Evolutionary conservation across 331 rosid genomes (phyloP).

Genomic region (Quercus phellos): DNA sequence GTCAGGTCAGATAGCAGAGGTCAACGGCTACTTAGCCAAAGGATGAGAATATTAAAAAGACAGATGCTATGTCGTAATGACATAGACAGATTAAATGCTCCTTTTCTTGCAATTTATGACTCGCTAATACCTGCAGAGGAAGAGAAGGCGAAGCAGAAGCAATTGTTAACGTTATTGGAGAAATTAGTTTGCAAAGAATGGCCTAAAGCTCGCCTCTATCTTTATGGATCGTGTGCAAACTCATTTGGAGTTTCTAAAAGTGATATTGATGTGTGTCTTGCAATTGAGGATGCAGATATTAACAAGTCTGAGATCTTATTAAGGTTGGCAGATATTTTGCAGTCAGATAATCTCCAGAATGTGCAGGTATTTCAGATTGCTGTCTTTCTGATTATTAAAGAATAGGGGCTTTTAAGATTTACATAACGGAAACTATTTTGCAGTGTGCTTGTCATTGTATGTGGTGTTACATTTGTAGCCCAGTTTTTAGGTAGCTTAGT

Average conservation of each 20-base stretch:
- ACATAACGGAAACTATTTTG: not conserved
- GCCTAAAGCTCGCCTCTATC: slow-evolving; percentile 72
- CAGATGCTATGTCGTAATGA: slow-evolving; percentile 62
- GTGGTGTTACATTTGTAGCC: not conserved
- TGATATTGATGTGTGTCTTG: slow-evolving; percentile 92
- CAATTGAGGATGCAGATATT: slow-evolving; percentile 53
- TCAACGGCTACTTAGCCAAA: slow-evolving; percentile 51
- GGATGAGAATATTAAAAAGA: slow-evolving; percentile 54
- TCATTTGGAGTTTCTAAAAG: slow-evolving; percentile 90
- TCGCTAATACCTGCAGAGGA: slow-evolving; percentile 81
- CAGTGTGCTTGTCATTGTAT: not conserved
- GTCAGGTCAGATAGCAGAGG: slow-evolving; percentile 77
- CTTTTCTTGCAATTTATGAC: slow-evolving; percentile 59
- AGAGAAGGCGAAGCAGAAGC: slow-evolving; percentile 80
- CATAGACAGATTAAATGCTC: slow-evolving; percentile 53
- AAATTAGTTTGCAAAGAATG: slow-evolving; percentile 64
- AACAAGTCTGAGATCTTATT: slow-evolving; percentile 71
- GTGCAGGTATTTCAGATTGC: slow-evolving; percentile 67
- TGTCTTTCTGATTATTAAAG: not conserved
- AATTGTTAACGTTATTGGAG: slow-evolving; percentile 59
- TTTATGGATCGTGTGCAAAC: slow-evolving; percentile 95
- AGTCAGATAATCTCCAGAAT: slow-evolving; percentile 75
- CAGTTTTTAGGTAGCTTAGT: not conserved
- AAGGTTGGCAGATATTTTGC: slow-evolving; percentile 78
- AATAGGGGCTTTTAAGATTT: not conserved